Evolutionary conservation across 805 yeast genomes (phyloP).

Genomic region (Saccharomycopsis sp.): DNA sequence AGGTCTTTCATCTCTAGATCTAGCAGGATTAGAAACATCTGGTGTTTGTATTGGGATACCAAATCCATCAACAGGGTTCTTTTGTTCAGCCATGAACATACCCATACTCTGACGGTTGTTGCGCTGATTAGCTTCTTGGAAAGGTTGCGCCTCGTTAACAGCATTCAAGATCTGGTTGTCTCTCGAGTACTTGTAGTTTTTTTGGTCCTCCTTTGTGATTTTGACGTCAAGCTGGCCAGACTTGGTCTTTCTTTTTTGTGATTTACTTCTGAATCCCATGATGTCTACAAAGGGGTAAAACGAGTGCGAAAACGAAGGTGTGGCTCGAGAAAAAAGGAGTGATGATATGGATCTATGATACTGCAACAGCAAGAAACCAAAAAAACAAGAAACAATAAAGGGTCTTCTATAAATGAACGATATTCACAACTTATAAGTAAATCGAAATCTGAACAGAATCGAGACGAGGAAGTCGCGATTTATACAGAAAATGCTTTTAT

Average conservation of each 20-base stretch:
- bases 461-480: not conserved
- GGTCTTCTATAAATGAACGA: not conserved
- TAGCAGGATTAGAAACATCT: conserved; percentile 89
- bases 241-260: conserved; percentile 21
- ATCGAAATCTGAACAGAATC: not conserved
- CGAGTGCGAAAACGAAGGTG: not conserved
- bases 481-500: not conserved
- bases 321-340: not conserved
- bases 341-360: not conserved
- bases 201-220: conserved; percentile 35
- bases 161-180: conserved; percentile 89
- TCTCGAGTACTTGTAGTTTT: conserved; percentile 13
- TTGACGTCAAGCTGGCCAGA: conserved; percentile 35
- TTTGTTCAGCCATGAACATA: conserved; percentile 37
- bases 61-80: conserved; percentile 69
- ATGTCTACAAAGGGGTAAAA: not conserved
- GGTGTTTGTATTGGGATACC: conserved; percentile 75
- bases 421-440: not conserved
- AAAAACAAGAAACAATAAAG: not conserved
- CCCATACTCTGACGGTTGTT: conserved; percentile 34
- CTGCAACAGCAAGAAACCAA: not conserved
- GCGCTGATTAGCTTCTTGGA: conserved; percentile 53
- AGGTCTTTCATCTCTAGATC: conserved; percentile 93
- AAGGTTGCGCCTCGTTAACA: conserved; percentile 93
- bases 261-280: conserved; percentile 20